phyloP scores from a whole-genome alignment of 768 basidiomycete genomes.

The Serendipita sp. region DNA sequence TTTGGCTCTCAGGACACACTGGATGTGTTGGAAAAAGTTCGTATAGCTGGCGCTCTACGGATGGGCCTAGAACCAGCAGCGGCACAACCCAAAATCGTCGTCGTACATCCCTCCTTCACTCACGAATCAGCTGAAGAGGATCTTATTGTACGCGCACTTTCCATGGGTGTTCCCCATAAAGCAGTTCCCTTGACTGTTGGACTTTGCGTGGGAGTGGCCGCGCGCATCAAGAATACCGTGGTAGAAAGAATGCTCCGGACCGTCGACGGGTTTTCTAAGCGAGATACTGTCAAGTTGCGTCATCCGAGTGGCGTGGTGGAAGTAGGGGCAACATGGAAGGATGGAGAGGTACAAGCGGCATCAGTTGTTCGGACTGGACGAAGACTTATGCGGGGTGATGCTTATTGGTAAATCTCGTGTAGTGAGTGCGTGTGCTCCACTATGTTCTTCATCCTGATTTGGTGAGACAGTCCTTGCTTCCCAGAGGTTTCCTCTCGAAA shows the following conservation, averaged over 20 bases:
- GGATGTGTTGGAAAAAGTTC: constrained; percentile 33
- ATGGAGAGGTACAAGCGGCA: constrained; percentile 34
- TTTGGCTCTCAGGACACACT: constrained; percentile 13
- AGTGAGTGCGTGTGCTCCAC: too few species aligned
- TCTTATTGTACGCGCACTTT: constrained; percentile 41
- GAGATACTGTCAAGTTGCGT: constrained; percentile 31
- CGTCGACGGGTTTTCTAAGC: constrained; percentile 8
- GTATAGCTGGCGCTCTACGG: constrained; percentile 34
- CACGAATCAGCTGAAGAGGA: constrained; percentile 21
- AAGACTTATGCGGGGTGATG: constrained; percentile 51
- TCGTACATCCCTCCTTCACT: constrained; percentile 26
- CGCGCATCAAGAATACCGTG: constrained; percentile 36
- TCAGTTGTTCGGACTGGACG: constrained; percentile 49
- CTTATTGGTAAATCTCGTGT: constrained; percentile 35
- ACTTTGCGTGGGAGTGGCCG: constrained; percentile 49
- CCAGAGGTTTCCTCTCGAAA: too few species aligned
- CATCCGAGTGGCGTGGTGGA: constrained; percentile 56
- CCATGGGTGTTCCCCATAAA: constrained; percentile 56
- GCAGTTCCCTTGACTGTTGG: constrained; percentile 63
- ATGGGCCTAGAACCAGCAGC: constrained; percentile 56
- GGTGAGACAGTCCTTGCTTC: too few species aligned
- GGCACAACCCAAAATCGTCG: constrained; percentile 57
- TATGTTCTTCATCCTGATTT: too few species aligned
- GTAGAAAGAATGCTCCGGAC: constrained; percentile 32
- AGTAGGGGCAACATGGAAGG: constrained; percentile 42